Evolutionary conservation across 2,329 filamentous ascomycete genomes (phyloP).

Genomic region (Aspergillus chevalieri): DNA sequence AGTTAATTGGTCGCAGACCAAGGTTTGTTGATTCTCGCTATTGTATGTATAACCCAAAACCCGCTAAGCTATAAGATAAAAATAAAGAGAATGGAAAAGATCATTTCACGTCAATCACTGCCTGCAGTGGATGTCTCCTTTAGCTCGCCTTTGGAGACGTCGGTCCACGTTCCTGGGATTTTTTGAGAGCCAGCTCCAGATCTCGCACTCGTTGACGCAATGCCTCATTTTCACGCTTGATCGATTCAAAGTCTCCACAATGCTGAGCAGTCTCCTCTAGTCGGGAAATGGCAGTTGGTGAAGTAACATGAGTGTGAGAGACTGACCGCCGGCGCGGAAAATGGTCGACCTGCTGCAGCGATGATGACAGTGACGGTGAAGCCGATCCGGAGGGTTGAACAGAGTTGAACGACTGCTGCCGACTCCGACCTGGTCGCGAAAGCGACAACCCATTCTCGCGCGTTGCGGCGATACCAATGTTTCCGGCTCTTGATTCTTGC

Average conservation of each 20-base stretch:
- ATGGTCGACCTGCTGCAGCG: constrained; percentile 23
- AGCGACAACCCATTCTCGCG: constrained; percentile 28
- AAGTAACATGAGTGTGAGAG: constrained; percentile 24
- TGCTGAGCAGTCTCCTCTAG: constrained; percentile 40
- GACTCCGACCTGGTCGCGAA: constrained; percentile 31
- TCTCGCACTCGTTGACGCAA: constrained; percentile 41
- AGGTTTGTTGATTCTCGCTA: constrained; percentile 3
- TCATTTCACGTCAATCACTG: background rate
- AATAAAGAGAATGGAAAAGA: constrained; percentile 1
- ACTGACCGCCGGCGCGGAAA: constrained; percentile 25
- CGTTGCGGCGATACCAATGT: constrained; percentile 40
- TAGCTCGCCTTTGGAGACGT: background rate
- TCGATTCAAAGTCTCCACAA: constrained; percentile 38
- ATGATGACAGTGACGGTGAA: constrained; percentile 24
- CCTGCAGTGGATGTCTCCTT: background rate
- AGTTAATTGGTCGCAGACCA: too few relatives aligned
- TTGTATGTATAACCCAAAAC: constrained; percentile 9
- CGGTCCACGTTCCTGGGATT: constrained; percentile 3
- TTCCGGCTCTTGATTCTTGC: constrained; percentile 30
- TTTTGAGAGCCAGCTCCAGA: constrained; percentile 33
- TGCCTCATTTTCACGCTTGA: constrained; percentile 43
- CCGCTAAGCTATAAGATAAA: constrained; percentile 1
- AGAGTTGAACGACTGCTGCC: constrained; percentile 38
- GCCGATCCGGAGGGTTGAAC: constrained; percentile 29
- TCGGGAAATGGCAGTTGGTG: constrained; percentile 25